Base-by-base conservation (phyloP, 1,284 basidiomycete species). In the Cutaneotrichosporon mucoides region DNA sequence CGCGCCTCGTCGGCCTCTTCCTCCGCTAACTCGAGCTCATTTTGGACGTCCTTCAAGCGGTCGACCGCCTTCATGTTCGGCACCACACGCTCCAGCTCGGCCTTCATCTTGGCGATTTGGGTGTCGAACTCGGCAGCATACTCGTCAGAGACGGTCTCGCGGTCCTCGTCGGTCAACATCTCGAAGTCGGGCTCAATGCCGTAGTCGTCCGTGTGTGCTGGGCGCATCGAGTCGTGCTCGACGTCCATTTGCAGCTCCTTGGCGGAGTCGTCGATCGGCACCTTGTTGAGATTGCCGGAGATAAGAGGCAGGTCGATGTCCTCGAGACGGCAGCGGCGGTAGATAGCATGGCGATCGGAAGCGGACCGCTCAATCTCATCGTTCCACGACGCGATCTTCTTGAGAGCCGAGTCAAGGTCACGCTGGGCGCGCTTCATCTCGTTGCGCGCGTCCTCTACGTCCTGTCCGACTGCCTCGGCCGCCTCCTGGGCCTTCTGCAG, bases 21-120 rank as follows among this genome's bases (percentile, higher is more conserved):
- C 65, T 84, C 84, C 8, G 82, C 82, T 24, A 81, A 81, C 35
- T 77, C 75, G 46, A 85, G 73, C 62, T 80, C 81, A 34, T 73
- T 80, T 76, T 99, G 91, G 1, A 97, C 93, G 66, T 97, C 93
- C 59, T 90, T 90, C n/a, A 99, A 82, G 85, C 87, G 83, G 63
- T 97, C 92, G 64, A 94, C 88, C 0, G 94, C 93, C 76, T 97
- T 97, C 84, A 97, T 84, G 76, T 98, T 98, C 12, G 96, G 95
- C 4, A 91, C 89, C 86, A 98, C 90, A 55, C 86, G 85, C 71
- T 98, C 94, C 56, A 99, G 92, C 63, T 99, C 94, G 5, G 82
- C 79, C 60, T 82, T 85, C 48, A 93, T 79, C 68, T 87, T 88
- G 8, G 82, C 70, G 49, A 97, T 87, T 45, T 85, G 82, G n/a